A percentile compares a stretch with the other conserved stretches of the same genome.
These are phyloP conservation scores for Sicyos baderoa DNA, from an alignment of 306 rosid genomes.

Conservation along the genomic window DNA sequence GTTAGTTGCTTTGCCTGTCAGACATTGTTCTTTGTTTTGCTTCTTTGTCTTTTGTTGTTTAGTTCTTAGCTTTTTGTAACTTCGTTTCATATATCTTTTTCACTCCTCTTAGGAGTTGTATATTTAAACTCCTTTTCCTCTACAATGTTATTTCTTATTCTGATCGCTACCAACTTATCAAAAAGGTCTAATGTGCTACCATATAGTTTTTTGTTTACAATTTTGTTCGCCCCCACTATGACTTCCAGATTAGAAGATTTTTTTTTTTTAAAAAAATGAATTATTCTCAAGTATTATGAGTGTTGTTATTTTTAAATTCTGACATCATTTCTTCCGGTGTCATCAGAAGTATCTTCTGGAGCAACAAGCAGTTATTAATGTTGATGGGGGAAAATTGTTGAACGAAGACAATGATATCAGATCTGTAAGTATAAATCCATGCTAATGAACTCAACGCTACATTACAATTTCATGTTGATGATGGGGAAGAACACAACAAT, in stretches of 20 bases:
- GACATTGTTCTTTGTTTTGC: no score
- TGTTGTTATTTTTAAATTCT: neutral
- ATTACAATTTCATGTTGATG: constrained; percentile 2
- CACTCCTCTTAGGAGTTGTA: no score
- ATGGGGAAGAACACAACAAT: neutral
- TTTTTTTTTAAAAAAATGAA: neutral
- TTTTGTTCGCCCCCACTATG: neutral
- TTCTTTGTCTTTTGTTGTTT: no score
- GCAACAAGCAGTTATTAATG: constrained; percentile 65
- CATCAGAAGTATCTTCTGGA: constrained; percentile 80
- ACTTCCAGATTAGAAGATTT: neutral
- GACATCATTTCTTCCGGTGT: constrained; percentile 17
- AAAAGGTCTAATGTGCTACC: neutral
- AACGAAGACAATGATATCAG: constrained; percentile 86
- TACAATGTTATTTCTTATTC: constrained; percentile 3
- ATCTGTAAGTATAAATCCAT: constrained; percentile 54
- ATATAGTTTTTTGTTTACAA: neutral
- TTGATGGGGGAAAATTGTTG: constrained; percentile 73
- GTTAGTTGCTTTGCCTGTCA: no score
- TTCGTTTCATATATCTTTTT: no score
- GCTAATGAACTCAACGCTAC: neutral
- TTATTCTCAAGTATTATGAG: neutral
- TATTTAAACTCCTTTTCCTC: no score
- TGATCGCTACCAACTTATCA: constrained; percentile 2
- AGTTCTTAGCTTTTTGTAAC: no score